Evolutionary conservation across 2,329 filamentous ascomycete genomes (phyloP), one percentile per base, ranked within the genome.

Genomic region (Colletotrichum musae): DNA sequence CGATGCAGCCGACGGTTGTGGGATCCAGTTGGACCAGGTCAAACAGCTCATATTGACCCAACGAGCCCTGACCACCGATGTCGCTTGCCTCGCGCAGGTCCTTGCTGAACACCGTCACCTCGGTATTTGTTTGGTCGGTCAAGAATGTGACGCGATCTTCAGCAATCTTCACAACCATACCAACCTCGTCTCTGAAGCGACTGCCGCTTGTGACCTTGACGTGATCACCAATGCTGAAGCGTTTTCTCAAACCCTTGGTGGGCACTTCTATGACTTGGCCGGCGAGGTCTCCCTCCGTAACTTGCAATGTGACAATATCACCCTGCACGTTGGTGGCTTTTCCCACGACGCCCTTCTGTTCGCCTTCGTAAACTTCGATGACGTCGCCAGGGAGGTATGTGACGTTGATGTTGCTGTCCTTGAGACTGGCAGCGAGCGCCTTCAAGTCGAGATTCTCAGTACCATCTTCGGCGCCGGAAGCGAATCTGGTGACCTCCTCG

Each of bases 191-290:
- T 64, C 93, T 91, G 80, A 95, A 98, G 75, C 94, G 93, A 83
- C 95, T 97, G 47, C 95, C 95, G 64, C 96, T 95, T 78, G 98
- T 97, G 74, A 99, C 96, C 84, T 98, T 98, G 84, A 99, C 96
- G 77, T 99, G 96, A 76, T 99, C 96, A 85, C 96, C 96, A 71
- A 95, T 88, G 73, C 89, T 91, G 87, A 99, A 99, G 36, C 94
- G 89, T 82, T 99, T 99, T 67, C 96, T 93, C 28, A 99, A 86
- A 52, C 94, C 93, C 81, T 96, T 97, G 71, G 94, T 92, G 1
- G 96, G 96, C 12, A 97, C 95, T 78, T 98, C 95, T 53, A 99
- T 96, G 5, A 88, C 91, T 78, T 97, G 93, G 10, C 95, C 95
- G 59, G 84, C 86, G 32, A 98, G 85, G 48, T 93, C 92, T 54